Evolutionary conservation across 2,329 filamentous ascomycete genomes (phyloP), one percentile per base, ranked within the genome.

Genomic region (Didymella keratinophila): DNA sequence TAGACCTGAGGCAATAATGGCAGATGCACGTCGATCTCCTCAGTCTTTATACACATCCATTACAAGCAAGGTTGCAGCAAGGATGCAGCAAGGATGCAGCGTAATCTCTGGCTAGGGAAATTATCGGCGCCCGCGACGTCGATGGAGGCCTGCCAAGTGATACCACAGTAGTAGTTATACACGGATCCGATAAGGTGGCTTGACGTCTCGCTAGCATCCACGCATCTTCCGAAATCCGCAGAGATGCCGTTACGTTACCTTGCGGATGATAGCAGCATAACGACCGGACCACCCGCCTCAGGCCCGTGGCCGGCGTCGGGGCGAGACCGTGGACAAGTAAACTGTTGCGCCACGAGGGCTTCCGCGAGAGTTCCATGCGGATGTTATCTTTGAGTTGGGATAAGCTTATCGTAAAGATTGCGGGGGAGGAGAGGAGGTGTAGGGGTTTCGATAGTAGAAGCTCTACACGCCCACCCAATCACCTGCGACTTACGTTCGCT

Each of bases 381-480:
- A 41, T 41, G 37, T 49, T 58, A 58, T 58, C 56, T 48, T 42
- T 58, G 34, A 41, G 27, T 47, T 58, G 43, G 48, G 55, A 16
- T 37, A 49, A 58, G 49, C 56, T 53, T 53, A 58, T 58, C 56
- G 42, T 21, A 14, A 23, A 45, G 50, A 39, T 30, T 52, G 56
- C 32, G 56, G 56, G 44, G 56, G 27, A 44, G 11, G 41, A 46
- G n/a, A 49, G 36, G 21, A 6, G 36, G 2, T 18, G 43, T 4
- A 44, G 49, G 55, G 47, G 49, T 49, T 44, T 49, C 48, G 49
- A 53, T 53, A 49, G 39, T 39, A 52, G 32, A 28, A 45, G 56
- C 49, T 27, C 10, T 42, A 39, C 5, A 53, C 56, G 56, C 56
- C 56, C 44, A 9, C 45, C 56, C 44, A 53, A 58, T 58, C 25